phyloP scores from a whole-genome alignment of 257 asterid species.

The Rehmannia glutinosa region DNA sequence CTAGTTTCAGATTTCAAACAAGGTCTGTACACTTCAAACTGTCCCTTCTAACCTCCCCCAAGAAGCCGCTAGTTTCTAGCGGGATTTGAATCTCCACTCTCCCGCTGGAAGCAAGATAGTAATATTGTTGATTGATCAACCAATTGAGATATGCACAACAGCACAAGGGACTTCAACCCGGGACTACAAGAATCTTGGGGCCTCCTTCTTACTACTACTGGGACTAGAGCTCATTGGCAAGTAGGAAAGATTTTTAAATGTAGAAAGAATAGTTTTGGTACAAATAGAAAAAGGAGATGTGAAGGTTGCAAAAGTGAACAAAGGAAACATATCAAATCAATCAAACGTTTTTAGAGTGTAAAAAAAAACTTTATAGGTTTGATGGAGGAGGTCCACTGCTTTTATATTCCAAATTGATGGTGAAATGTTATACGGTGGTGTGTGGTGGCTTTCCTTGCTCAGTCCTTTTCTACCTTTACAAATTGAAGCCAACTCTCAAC shows the following conservation, averaged over 20 bases:
- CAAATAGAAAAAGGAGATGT: conserved; percentile 9
- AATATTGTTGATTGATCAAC: too few species aligned
- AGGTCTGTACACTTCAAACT: too few species aligned
- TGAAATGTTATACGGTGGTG: not conserved
- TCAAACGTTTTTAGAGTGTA: conserved; percentile 22
- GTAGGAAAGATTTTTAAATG: conserved; percentile 26
- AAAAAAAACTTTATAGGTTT: not conserved
- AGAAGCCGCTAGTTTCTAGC: too few species aligned
- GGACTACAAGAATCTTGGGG: too few species aligned
- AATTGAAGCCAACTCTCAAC: not conserved
- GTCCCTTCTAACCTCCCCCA: too few species aligned
- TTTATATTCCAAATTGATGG: not conserved
- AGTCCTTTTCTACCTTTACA: not conserved
- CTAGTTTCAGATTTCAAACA: too few species aligned
- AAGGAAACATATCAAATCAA: conserved; percentile 34
- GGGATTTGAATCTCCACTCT: too few species aligned
- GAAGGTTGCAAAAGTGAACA: conserved; percentile 19
- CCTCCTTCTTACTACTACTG: too few species aligned
- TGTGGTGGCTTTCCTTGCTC: conserved; percentile 3
- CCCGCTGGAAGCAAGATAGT: too few species aligned
- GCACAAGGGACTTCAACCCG: too few species aligned
- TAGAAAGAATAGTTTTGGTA: not conserved
- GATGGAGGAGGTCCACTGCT: not conserved
- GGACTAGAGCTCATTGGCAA: too few species aligned
- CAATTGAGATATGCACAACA: too few species aligned